Conservation (phyloP, 2,329 filamentous ascomycete species). For the Pseudogymnoascus sp. region DNA sequence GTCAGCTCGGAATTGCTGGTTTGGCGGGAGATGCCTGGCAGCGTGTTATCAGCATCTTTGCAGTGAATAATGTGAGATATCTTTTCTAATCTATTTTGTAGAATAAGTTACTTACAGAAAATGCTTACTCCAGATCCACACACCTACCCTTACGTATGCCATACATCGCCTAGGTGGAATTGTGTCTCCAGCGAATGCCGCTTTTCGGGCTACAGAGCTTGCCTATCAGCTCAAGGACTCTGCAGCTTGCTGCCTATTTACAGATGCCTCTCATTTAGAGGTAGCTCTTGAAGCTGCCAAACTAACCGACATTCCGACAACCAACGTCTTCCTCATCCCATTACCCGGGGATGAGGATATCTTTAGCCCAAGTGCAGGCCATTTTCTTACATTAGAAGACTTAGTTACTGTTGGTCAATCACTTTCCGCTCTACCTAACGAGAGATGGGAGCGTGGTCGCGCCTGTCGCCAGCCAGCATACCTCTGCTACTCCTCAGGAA, state of each 20-base stretch:
- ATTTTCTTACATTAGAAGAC: slow-evolving; percentile 53
- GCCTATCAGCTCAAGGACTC: slow-evolving; percentile 65
- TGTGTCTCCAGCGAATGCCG: slow-evolving; percentile 65
- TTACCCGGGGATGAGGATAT: slow-evolving; percentile 49
- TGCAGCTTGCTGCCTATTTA: slow-evolving; percentile 62
- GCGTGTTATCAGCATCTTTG: too few species aligned
- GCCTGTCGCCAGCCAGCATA: slow-evolving; percentile 63
- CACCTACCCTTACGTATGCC: too few species aligned
- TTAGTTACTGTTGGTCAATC: slow-evolving; percentile 53
- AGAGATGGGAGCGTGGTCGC: slow-evolving; percentile 56
- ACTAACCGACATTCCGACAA: slow-evolving; percentile 52
- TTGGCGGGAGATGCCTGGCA: too few species aligned
- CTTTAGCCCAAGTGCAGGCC: slow-evolving; percentile 39
- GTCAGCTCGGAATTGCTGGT: too few species aligned
- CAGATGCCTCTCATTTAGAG: slow-evolving; percentile 57
- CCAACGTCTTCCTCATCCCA: slow-evolving; percentile 61
- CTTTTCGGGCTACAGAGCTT: slow-evolving; percentile 61
- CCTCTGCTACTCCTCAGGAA: slow-evolving; percentile 73
- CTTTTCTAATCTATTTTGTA: too few species aligned
- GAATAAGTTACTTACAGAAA: too few species aligned
- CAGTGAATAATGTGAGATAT: too few species aligned
- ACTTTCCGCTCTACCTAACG: slow-evolving; percentile 43
- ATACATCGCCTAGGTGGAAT: slow-evolving; percentile 70
- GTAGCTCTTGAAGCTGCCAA: slow-evolving; percentile 57
- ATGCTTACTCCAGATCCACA: too few species aligned